A percentile compares a stretch with the other conserved stretches of the same genome.
Conservation (phyloP, 495 filamentous ascomycete genomes). For the Daldinia concentrica region DNA sequence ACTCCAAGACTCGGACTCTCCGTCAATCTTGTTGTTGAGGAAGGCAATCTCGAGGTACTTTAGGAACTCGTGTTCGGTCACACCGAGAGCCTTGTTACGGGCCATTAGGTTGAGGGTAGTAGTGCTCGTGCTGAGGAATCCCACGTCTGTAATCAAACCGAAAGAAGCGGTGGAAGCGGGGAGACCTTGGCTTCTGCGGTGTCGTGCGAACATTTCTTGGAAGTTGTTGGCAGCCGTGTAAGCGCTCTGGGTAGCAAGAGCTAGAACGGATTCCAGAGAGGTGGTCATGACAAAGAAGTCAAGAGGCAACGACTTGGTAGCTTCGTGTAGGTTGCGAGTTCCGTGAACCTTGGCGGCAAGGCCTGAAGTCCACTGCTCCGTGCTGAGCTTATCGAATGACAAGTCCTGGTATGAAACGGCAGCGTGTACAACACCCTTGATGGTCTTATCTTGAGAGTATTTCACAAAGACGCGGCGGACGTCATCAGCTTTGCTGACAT, state of each 20-base stretch:
- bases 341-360: conserved; percentile 6
- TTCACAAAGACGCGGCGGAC: background rate
- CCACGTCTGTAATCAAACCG: conserved; percentile 6
- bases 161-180: background rate
- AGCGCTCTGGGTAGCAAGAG: conserved; percentile 4
- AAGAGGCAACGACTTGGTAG: background rate
- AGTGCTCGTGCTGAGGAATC: background rate
- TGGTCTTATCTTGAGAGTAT: background rate
- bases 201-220: conserved; percentile 9
- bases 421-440: conserved; percentile 9
- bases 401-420: conserved; percentile 9
- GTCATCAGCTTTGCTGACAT: background rate
- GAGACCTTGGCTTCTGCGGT: background rate
- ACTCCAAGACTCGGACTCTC: background rate
- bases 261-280: background rate
- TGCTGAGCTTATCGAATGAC: conserved; percentile 3
- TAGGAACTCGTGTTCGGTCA: conserved; percentile 7
- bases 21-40: conserved; percentile 1
- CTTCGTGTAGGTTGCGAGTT: conserved; percentile 5
- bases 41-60: conserved; percentile 3
- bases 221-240: conserved; percentile 11
- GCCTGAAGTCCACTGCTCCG: background rate
- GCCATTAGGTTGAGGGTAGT: background rate
- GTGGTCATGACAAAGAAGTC: conserved; percentile 11
- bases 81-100: background rate